phyloP scores from a whole-genome alignment of 163 green algal species.

The Chlamydomonas reinhardtii region DNA sequence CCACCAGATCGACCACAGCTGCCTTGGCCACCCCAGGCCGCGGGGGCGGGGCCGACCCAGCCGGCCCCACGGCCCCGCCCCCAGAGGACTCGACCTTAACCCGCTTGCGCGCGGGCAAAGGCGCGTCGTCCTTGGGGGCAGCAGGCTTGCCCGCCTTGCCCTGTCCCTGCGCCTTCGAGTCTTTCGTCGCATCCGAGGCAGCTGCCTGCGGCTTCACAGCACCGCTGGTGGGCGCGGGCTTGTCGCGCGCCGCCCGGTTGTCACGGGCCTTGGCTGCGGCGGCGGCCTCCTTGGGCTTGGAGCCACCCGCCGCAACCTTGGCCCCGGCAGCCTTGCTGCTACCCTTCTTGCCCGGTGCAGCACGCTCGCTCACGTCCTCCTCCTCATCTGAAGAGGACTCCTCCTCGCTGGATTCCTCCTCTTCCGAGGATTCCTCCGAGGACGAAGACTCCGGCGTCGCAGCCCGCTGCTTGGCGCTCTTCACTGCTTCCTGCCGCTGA shows the following conservation, averaged over 20 bases:
- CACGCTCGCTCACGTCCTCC: neutral
- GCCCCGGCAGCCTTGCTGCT: neutral
- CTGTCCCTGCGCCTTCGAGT: too few species aligned
- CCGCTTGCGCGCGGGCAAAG: constrained; percentile 19
- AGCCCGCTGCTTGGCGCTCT: constrained; percentile 4
- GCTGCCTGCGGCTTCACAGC: neutral
- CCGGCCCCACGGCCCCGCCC: too few species aligned
- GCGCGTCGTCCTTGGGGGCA: neutral
- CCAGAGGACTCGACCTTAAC: constrained; percentile 19
- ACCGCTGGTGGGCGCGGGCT: too few species aligned
- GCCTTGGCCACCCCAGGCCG: too few species aligned
- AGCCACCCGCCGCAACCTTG: neutral
- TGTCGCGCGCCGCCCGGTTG: neutral
- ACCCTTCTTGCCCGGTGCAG: neutral
- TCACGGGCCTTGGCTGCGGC: neutral
- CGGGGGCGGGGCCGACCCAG: neutral
- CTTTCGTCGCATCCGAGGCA: too few species aligned
- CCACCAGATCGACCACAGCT: too few species aligned
- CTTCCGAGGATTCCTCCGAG: neutral
- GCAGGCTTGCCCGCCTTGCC: neutral
- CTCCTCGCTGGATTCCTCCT: neutral
- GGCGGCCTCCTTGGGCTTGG: neutral
- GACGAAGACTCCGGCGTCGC: neutral
- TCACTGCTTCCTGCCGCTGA: constrained; percentile 17
- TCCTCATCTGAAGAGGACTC: constrained; percentile 13